Base-by-base conservation (phyloP, 768 basidiomycete genomes). In the Mycena pura region DNA sequence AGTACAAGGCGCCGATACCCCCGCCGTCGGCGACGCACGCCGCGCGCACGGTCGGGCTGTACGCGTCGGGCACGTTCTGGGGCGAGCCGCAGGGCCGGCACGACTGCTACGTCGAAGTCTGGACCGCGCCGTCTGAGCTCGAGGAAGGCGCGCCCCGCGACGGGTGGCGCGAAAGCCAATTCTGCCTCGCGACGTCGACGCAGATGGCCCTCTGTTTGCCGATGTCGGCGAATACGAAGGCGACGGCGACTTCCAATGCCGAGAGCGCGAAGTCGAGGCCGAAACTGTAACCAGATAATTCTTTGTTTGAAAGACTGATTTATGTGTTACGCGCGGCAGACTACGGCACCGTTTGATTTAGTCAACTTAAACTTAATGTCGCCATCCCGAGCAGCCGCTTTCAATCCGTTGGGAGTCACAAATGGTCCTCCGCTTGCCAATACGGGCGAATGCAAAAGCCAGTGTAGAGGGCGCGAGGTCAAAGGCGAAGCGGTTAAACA, bases 1-100 rank as follows among this genome's bases (percentile, higher is more conserved):
- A 89, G 62, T 90, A 88, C 77, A 89, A 87, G 67, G 78, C 79
- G 31, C 83, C 83, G 13, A 78, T 90, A 36, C 85, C 87, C 7
- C 67, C 65, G 19, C 74, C 80, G 13, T 79, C 77, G 5, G 61
- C 62, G 24, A 64, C 68, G 10, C 74, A 84, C 67, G 78, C 87
- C 1, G 62, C 70, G 56, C 81, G 86, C 10, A 87, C 85, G 0
- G 83, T 89, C 8, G 88, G 84, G 1, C 21, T 89, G 3, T 89
- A 86, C 67, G 79, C 82, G 17, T 73, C 73, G 14, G 80, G 84
- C 1, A 77, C 77, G 7, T 89, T 88, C 68, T 67, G 84, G 57
- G 79, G 80, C 45, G 76, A 83, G 40, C 86, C 85, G 0, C 78
- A 83, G 58, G 81, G 82, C 8, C 76, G 87, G 56, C 87, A 90